Evolutionary conservation across 257 asterid genomes (phyloP), one percentile per base, ranked within the genome.

Genomic region (Petunia axillaris): DNA sequence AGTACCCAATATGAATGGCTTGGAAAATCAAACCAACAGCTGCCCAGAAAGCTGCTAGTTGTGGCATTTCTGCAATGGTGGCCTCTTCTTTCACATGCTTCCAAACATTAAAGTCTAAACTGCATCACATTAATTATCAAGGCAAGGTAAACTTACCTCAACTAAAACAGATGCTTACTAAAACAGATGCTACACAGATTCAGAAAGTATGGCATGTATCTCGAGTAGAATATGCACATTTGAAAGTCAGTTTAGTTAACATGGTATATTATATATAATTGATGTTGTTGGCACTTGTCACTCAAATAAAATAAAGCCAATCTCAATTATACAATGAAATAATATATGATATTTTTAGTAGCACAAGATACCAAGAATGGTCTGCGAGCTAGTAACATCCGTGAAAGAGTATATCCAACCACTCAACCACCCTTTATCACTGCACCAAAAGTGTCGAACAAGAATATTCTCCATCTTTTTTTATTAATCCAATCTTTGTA

Each of bases 241-340:
- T 67, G 35, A 71, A 71, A 5, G 6, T 71, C 2, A 10, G 5
- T 48, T 71, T 35, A 71, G 35, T 48, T 71, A 48, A 35, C 35
- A 8, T 0, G 9, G 36, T 62, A 15, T 48, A 13, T 1, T 2
- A 71, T 71, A 10, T 2, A 71, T 71, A 10, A 71, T 35, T 71
- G 44, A 48, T 48, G 67, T 9, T 62, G 67, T 62, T 62, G 43
- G n/a, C n/a, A 62, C 25, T 25, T 25, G 25, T 25, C 43, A 36
- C 67, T 1, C 67, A 62, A 62, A 62, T 48, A 46, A 48, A 71
- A 48, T 46, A 46, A 71, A 71, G 35, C 35, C 62, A 71, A 71
- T 35, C 44, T 48, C 35, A 71, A 35, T 35, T 71, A 71, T 35
- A 48, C 77, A 35, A 48, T 71, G 36, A 53, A 71, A 10, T 5